Conservation (phyloP, 1,284 basidiomycete genomes). For the Puccinia novopanici region DNA sequence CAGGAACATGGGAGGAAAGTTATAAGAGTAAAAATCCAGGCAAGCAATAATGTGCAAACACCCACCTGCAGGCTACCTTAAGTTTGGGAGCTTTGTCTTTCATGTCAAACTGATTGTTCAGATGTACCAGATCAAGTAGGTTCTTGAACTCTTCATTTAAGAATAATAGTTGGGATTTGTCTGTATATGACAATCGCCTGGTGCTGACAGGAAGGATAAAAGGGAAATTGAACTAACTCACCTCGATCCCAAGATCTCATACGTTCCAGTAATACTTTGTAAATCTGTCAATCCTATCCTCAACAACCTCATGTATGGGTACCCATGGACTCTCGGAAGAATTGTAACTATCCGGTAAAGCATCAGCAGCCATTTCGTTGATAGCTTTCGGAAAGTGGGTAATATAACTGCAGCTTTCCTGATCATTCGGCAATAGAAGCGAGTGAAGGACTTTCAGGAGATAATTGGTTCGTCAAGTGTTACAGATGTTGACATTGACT, state of each 20-base stretch:
- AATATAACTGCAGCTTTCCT: constrained; percentile 58
- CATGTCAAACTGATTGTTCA: constrained; percentile 72
- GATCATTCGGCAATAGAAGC: constrained; percentile 64
- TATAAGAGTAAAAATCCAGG: background rate
- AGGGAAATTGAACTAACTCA: constrained; percentile 10
- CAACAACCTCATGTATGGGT: constrained; percentile 39
- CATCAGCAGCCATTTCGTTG: constrained; percentile 73
- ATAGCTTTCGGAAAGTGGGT: constrained; percentile 69
- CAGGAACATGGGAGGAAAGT: background rate
- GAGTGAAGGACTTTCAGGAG: constrained; percentile 67
- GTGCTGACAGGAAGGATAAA: background rate
- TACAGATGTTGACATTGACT: constrained; percentile 53
- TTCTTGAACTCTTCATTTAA: constrained; percentile 68
- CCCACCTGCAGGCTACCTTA: constrained; percentile 12
- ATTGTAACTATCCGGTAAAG: constrained; percentile 70
- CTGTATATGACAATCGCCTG: background rate
- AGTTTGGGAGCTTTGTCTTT: constrained; percentile 42
- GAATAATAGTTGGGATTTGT: background rate
- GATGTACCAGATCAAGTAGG: no score
- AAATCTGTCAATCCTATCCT: constrained; percentile 36
- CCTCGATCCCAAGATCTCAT: constrained; percentile 77
- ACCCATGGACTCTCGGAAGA: constrained; percentile 50
- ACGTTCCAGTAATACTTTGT: constrained; percentile 73
- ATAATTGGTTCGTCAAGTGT: constrained; percentile 67
- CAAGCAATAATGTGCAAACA: background rate